phyloP scores from a whole-genome alignment of 768 basidiomycete species.

The Leccinellum rugosiceps region DNA sequence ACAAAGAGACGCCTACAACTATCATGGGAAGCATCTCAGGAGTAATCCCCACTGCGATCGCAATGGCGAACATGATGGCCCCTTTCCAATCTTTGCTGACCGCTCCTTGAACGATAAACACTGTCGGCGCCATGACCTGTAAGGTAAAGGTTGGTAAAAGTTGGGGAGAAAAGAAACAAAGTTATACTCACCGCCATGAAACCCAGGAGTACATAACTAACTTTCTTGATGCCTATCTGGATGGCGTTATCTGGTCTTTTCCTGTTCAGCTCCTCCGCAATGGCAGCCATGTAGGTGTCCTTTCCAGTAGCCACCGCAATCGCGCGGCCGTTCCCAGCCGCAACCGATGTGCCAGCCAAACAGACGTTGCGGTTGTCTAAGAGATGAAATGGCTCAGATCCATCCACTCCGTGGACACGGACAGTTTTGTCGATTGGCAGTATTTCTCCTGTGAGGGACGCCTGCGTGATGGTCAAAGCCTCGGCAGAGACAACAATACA shows the following conservation, averaged over 20 bases:
- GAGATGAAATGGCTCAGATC: slow-evolving; percentile 25
- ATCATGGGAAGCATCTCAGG: slow-evolving; percentile 35
- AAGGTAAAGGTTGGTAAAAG: neutral
- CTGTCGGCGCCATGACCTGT: slow-evolving; percentile 30
- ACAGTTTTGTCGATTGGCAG: slow-evolving; percentile 32
- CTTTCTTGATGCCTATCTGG: slow-evolving; percentile 32
- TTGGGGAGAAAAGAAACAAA: neutral
- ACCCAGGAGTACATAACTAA: slow-evolving; percentile 31
- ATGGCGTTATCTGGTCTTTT: slow-evolving; percentile 33
- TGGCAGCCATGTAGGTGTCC: slow-evolving; percentile 35
- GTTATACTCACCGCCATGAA: slow-evolving; percentile 27
- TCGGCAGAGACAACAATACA: slow-evolving; percentile 33
- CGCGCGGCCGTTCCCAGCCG: slow-evolving; percentile 31
- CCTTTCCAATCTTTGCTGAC: slow-evolving; percentile 31
- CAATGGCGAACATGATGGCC: slow-evolving; percentile 32
- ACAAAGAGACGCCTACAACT: slow-evolving; percentile 20
- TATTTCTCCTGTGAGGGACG: slow-evolving; percentile 36
- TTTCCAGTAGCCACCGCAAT: slow-evolving; percentile 32
- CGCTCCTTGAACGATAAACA: slow-evolving; percentile 31
- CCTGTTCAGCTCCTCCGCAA: slow-evolving; percentile 32
- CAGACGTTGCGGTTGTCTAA: slow-evolving; percentile 33
- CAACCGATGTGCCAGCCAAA: slow-evolving; percentile 34
- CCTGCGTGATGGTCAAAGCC: slow-evolving; percentile 33
- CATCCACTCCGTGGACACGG: slow-evolving; percentile 13
- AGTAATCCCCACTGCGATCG: slow-evolving; percentile 30